Conservation (phyloP, 2,329 filamentous ascomycete species). For the Fusarium buxicola region DNA sequence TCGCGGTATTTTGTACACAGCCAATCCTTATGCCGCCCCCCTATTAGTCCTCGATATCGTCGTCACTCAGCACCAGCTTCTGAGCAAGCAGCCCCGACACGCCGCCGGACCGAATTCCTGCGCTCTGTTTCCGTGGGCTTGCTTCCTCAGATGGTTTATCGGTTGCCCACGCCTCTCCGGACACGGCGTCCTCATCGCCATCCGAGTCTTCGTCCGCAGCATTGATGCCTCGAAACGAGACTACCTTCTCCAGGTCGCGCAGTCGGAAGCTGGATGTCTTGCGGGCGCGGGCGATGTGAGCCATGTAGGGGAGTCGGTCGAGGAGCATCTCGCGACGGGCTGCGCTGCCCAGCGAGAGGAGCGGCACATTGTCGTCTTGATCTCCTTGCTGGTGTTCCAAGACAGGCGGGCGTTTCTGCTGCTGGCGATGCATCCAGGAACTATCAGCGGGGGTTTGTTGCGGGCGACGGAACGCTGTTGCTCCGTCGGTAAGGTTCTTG, state of each 20-base stretch:
- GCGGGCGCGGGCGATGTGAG: slow-evolving; percentile 67
- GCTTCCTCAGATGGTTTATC: slow-evolving; percentile 68
- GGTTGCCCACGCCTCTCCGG: slow-evolving; percentile 68
- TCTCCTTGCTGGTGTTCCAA: slow-evolving; percentile 36
- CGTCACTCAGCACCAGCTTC: slow-evolving; percentile 80
- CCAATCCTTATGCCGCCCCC: neutral
- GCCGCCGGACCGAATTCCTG: slow-evolving; percentile 52
- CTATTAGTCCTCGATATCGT: slow-evolving; percentile 83
- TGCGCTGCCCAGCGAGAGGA: slow-evolving; percentile 71
- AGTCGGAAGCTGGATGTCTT: slow-evolving; percentile 55
- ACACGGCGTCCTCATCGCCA: slow-evolving; percentile 57
- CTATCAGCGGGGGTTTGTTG: slow-evolving; percentile 47
- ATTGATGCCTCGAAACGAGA: slow-evolving; percentile 71
- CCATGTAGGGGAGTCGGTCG: slow-evolving; percentile 88
- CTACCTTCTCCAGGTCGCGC: slow-evolving; percentile 74
- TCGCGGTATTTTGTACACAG: slow-evolving; percentile 5
- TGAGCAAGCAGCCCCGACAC: slow-evolving; percentile 64
- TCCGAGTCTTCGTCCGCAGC: slow-evolving; percentile 59
- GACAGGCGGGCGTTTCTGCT: slow-evolving; percentile 41
- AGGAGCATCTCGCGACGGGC: slow-evolving; percentile 81
- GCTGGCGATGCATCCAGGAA: slow-evolving; percentile 52
- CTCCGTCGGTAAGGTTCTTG: slow-evolving; percentile 58
- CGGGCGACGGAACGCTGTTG: slow-evolving; percentile 61
- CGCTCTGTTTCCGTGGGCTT: slow-evolving; percentile 61
- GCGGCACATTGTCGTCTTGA: slow-evolving; percentile 49